Conservation (phyloP, 2,329 filamentous ascomycete species). For the Aureobasidium sp. region DNA sequence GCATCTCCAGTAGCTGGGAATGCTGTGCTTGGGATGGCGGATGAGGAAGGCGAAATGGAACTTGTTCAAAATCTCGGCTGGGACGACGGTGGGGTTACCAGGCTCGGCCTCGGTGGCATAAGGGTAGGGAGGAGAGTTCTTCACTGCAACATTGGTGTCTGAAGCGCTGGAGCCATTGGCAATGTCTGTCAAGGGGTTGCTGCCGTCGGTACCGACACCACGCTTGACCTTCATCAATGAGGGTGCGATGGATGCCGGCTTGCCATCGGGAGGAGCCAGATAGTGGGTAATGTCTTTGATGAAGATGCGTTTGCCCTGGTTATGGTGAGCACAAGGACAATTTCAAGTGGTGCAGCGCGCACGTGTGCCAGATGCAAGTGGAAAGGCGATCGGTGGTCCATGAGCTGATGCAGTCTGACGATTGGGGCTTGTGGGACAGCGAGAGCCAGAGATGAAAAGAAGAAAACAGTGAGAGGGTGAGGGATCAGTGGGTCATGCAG, state of each 20-base stretch:
- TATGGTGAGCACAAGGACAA: constrained; percentile 34
- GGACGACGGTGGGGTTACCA: constrained; percentile 79
- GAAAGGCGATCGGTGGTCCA: neutral
- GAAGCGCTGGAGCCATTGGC: constrained; percentile 20
- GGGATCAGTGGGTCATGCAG: constrained; percentile 7
- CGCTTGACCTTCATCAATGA: constrained; percentile 58
- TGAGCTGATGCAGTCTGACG: neutral
- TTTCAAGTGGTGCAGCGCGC: neutral
- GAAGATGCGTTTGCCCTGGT: constrained; percentile 81
- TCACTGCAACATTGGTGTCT: constrained; percentile 21
- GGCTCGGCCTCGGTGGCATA: constrained; percentile 54
- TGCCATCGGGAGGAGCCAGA: constrained; percentile 66
- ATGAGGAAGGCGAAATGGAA: constrained; percentile 98
- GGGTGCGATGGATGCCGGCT: constrained; percentile 64
- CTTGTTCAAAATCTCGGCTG: constrained; percentile 61
- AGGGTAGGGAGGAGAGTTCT: constrained; percentile 45
- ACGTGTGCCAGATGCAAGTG: neutral
- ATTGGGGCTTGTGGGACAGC: neutral
- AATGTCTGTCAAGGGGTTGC: constrained; percentile 6
- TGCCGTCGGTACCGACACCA: constrained; percentile 49
- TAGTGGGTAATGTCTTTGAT: constrained; percentile 99
- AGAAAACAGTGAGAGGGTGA: neutral
- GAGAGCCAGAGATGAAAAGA: neutral
- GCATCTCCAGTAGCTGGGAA: constrained; percentile 92
- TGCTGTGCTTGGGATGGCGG: constrained; percentile 83